Base-by-base conservation (phyloP, 257 asterid species). In the Lantana camara region DNA sequence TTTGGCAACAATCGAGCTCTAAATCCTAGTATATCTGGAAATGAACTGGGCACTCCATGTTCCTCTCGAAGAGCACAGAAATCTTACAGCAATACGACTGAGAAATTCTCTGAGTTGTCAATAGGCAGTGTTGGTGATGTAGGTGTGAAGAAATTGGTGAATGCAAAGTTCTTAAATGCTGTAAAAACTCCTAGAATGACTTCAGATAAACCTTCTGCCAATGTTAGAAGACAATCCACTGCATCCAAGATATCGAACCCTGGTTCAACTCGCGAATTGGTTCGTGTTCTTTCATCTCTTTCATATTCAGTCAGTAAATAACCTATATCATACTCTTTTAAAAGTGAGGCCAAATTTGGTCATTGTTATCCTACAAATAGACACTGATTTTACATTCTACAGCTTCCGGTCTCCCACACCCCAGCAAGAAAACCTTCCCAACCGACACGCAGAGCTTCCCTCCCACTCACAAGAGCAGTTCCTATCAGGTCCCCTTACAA, bases 181-280 rank as follows among this genome's bases (percentile, higher is more conserved):
- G 41, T n/a, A 16, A 81, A 69, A 73, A 77, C 88, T 38, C 77
- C 83, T 17, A 79, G 67, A 75, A 21, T 65, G 37, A 48, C 77
- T 57, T 52, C 85, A 34, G 48, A 60, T 7, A 86, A 79, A 78
- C 69, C 70, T 51, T 52, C 85, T 35, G 54, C 83, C 0, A 80
- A 86, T 47, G 71, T 69, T 15, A 78, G 91, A 80, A 79, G 88
- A 63, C 88, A 82, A 57, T 75, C 75, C 46, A 72, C 82, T 59
- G 83, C 91, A 20, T 80, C 88, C 3, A 89, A 63, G 75, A 77
- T 87, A 51, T 86, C 95, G 5, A 87, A 85, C 74, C 85, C 95
- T 0, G 95, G 97, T 23, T 90, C 97, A 8, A 93, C 99, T 22
- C 95, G 97, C 9, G 99, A 94, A 75, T 60, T 90, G 96, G 99